Percentiles rank a stretch among this genome's conserved stretches.
Evolutionary conservation across 257 asterid genomes (phyloP).

Genomic region (Gentiana dahurica): DNA sequence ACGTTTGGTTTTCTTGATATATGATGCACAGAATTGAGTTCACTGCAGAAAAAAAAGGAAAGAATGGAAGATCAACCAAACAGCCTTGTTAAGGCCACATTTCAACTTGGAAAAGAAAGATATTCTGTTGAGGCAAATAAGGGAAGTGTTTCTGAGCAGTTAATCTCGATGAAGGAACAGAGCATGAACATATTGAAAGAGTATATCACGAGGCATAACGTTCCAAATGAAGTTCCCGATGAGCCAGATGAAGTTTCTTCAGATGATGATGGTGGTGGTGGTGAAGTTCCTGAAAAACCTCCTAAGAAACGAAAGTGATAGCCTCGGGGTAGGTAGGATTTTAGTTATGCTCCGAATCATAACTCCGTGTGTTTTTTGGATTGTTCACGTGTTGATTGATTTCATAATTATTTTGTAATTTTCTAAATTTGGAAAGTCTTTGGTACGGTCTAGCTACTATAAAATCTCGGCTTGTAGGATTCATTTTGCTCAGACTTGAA

Average conservation of each 20-base stretch:
- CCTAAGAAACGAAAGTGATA: slow-evolving; percentile 54
- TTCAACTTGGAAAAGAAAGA: slow-evolving; percentile 74
- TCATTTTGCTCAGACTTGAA: too few species aligned
- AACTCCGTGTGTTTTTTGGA: too few species aligned
- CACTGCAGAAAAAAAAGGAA: neutral
- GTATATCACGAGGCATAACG: slow-evolving; percentile 68
- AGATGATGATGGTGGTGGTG: slow-evolving; percentile 48
- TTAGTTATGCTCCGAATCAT: too few species aligned
- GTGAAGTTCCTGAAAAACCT: slow-evolving; percentile 50
- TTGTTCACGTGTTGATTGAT: too few species aligned
- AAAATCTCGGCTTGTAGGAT: too few species aligned
- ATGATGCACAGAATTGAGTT: slow-evolving; percentile 2
- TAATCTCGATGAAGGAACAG: slow-evolving; percentile 63
- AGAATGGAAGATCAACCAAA: slow-evolving; percentile 10
- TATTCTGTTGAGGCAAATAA: slow-evolving; percentile 36
- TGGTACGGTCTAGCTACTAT: too few species aligned
- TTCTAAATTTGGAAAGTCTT: too few species aligned
- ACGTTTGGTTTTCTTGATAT: too few species aligned
- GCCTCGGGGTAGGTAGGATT: too few species aligned
- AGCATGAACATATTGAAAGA: slow-evolving; percentile 80
- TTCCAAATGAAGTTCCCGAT: slow-evolving; percentile 78
- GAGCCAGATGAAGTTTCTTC: slow-evolving; percentile 73
- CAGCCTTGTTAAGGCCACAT: slow-evolving; percentile 44
- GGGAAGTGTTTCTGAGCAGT: slow-evolving; percentile 67
- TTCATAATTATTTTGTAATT: too few species aligned